Conservation (phyloP, 495 filamentous ascomycete genomes). For the Trichoderma reesei region DNA sequence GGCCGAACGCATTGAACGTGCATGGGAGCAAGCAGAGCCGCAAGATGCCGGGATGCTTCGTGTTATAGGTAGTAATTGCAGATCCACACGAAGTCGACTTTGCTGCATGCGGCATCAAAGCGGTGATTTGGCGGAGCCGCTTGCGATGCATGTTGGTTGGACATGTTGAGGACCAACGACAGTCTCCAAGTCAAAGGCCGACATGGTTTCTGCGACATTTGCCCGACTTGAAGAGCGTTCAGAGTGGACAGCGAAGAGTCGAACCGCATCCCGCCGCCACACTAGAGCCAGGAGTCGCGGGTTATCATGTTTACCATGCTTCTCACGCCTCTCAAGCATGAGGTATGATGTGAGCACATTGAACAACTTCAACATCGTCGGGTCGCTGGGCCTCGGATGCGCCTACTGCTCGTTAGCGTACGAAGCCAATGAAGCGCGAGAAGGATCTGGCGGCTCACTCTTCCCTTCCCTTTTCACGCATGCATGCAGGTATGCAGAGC, state of each 20-base stretch:
- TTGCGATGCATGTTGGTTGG: slow-evolving; percentile 1
- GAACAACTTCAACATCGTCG: background rate
- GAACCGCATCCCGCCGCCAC: background rate
- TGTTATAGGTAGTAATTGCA: background rate
- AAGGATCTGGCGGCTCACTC: background rate
- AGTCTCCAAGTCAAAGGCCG: background rate
- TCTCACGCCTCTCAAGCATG: background rate
- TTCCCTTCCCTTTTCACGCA: background rate
- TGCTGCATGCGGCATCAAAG: background rate
- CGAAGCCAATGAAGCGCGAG: background rate
- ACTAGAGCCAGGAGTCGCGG: background rate
- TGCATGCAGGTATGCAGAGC: background rate
- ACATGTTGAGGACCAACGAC: background rate
- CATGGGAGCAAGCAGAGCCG: background rate
- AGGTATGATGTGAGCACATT: background rate
- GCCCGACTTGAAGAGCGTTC: too few species aligned
- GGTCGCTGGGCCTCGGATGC: background rate
- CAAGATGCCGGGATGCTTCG: background rate
- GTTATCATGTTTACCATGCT: background rate
- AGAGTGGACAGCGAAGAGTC: too few species aligned
- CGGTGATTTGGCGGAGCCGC: background rate
- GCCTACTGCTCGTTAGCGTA: background rate
- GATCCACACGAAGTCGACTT: background rate
- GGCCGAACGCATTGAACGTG: background rate
- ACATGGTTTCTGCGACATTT: background rate